Conservation (phyloP, 495 filamentous ascomycete species). For the Talaromyces ruber region DNA sequence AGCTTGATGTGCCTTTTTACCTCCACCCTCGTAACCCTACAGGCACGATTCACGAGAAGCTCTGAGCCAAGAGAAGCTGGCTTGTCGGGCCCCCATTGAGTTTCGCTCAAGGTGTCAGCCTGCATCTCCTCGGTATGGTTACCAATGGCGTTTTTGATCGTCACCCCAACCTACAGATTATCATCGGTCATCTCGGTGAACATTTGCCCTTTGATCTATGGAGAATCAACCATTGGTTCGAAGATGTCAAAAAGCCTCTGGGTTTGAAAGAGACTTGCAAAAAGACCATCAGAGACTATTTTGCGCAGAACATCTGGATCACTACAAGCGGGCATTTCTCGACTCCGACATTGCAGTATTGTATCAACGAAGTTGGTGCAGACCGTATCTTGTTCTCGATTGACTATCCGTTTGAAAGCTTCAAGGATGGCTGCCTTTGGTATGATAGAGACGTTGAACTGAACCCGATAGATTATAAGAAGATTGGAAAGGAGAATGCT, state of each 20-base stretch:
- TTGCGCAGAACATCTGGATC: slow-evolving; percentile 54
- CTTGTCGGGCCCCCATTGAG: slow-evolving; percentile 35
- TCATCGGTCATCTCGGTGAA: slow-evolving; percentile 62
- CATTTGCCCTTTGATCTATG: slow-evolving; percentile 56
- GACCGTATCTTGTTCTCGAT: slow-evolving; percentile 41
- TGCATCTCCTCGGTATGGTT: slow-evolving; percentile 43
- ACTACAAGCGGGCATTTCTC: slow-evolving; percentile 57
- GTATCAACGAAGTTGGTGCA: slow-evolving; percentile 32
- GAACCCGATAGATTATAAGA: slow-evolving; percentile 31
- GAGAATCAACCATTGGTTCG: slow-evolving; percentile 52
- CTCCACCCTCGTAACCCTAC: slow-evolving; percentile 48
- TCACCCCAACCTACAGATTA: slow-evolving; percentile 47
- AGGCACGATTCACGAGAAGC: slow-evolving; percentile 38
- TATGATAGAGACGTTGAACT: slow-evolving; percentile 40
- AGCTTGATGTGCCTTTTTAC: slow-evolving; percentile 57
- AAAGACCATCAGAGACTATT: slow-evolving; percentile 48
- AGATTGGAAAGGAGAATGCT: slow-evolving; percentile 46
- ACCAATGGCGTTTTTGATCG: slow-evolving; percentile 44
- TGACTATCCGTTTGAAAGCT: slow-evolving; percentile 46
- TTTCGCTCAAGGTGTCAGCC: slow-evolving; percentile 41
- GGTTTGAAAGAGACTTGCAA: slow-evolving; percentile 35
- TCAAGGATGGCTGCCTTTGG: slow-evolving; percentile 45
- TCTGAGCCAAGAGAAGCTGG: slow-evolving; percentile 40
- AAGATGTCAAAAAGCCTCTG: slow-evolving; percentile 36
- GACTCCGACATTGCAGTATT: slow-evolving; percentile 43